Evolutionary conservation across 768 basidiomycete genomes (phyloP), one percentile per base, ranked within the genome.

Genomic region (Mycena galericulata): DNA sequence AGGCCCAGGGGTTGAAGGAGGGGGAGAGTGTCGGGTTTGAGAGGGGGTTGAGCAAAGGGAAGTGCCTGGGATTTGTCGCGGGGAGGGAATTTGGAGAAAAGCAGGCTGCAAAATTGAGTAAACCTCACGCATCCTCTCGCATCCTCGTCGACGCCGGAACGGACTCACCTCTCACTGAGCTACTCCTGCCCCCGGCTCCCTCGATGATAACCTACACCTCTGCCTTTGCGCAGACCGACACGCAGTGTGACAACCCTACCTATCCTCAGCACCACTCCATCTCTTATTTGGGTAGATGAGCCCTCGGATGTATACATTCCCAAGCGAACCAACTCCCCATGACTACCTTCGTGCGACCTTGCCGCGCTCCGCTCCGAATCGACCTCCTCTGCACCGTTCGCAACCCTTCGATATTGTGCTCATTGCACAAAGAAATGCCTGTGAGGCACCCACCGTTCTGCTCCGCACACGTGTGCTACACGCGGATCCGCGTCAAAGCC

Each of bases 61-160:
- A n/a, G n/a, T n/a, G n/a, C n/a, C n/a, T n/a, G n/a, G n/a, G n/a
- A n/a, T n/a, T n/a, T n/a, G n/a, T n/a, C n/a, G n/a, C n/a, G n/a
- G n/a, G n/a, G n/a, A n/a, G n/a, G n/a, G n/a, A n/a, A 18, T 12
- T 32, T n/a, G 51, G 51, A 32, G 53, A 55, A 36, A 55, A 55
- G 24, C 53, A 55, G 53, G n/a, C 53, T 36, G 17, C 24, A 27
- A 55, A 55, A 36, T 12, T 27, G 53, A 55, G 53, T 38, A 36
- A 55, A 55, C n/a, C 38, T 34, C 18, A 22, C 14, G 51, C 51
- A 4, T 36, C 51, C 18, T 29, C 18, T 22, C 15, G 51, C n/a
- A 53, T 34, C 17, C 34, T 53, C 30, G 51, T 34, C 51, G 51
- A 53, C 34, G 51, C 22, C 51, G 51, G 51, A 34, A 53, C 54